Evolutionary conservation across 345 rosid species (phyloP).

Genomic region (Tarenaya hassleriana): DNA sequence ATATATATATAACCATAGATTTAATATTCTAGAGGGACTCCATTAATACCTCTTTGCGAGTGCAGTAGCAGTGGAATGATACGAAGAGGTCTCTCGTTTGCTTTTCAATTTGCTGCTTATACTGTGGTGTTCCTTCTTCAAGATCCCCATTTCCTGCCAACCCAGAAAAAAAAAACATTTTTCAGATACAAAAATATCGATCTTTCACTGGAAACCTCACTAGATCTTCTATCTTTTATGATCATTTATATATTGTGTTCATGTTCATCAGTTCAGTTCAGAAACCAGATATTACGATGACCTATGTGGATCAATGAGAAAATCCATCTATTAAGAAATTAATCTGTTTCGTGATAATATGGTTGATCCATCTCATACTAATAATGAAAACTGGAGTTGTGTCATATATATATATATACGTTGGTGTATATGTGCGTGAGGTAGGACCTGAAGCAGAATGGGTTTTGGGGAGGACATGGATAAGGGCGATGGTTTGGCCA

Average conservation of each 20-base stretch:
- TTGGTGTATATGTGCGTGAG: neutral
- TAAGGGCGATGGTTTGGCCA: slow-evolving; percentile 65
- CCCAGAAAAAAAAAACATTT: neutral
- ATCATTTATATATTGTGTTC: no score
- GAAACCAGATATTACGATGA: no score
- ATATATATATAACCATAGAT: no score
- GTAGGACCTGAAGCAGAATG: slow-evolving; percentile 19
- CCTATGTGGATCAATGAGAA: no score
- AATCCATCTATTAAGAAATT: no score
- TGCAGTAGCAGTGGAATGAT: slow-evolving; percentile 76
- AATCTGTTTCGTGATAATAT: no score
- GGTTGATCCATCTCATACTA: no score
- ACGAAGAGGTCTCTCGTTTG: slow-evolving; percentile 62
- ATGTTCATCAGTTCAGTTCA: no score
- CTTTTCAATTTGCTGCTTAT: slow-evolving; percentile 41
- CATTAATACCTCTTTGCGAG: slow-evolving; percentile 67
- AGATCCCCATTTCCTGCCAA: slow-evolving; percentile 11
- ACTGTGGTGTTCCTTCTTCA: slow-evolving; percentile 24
- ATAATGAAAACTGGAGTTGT: no score
- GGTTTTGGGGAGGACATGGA: slow-evolving; percentile 51
- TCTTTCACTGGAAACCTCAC: slow-evolving; percentile 14
- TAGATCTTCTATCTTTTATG: no score
- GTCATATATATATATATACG: no score
- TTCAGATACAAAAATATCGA: neutral
- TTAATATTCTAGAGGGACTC: no score